phyloP scores from a whole-genome alignment of 768 basidiomycete genomes.

The Rhizopogon vesiculosus region DNA sequence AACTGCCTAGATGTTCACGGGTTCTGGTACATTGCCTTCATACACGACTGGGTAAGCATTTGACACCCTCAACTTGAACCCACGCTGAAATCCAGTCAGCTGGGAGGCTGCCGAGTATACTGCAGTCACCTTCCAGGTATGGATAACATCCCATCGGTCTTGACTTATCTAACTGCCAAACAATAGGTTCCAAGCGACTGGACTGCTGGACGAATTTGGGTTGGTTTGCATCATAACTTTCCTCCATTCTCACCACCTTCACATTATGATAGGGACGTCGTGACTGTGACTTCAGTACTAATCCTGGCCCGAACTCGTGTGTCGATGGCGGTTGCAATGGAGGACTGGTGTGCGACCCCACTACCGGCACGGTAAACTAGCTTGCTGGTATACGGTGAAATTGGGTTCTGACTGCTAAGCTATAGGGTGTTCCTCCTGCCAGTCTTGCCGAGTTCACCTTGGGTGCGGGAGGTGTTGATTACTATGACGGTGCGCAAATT shows the following conservation, averaged over 20 bases:
- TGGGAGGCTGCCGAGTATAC: constrained; percentile 28
- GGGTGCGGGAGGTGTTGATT: constrained; percentile 40
- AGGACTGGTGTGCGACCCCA: constrained; percentile 51
- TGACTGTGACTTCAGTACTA: constrained; percentile 54
- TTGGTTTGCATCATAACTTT: constrained; percentile 6
- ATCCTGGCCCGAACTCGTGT: constrained; percentile 53
- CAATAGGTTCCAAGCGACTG: constrained; percentile 55
- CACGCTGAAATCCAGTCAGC: constrained; percentile 12
- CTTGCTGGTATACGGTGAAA: neutral
- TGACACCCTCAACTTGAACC: neutral
- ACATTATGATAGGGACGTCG: constrained; percentile 37
- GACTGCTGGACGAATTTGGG: constrained; percentile 66
- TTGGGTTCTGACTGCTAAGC: neutral
- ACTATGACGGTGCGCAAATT: constrained; percentile 48
- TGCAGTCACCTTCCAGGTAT: constrained; percentile 23
- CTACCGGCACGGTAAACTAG: constrained; percentile 41
- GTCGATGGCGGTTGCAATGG: constrained; percentile 66
- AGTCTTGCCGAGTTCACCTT: constrained; percentile 69
- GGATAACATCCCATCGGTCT: neutral
- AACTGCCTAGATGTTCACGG: constrained; percentile 50
- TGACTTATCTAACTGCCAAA: neutral
- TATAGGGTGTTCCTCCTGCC: constrained; percentile 61
- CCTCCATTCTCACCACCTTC: neutral
- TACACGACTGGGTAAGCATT: constrained; percentile 38
- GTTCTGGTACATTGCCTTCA: constrained; percentile 42